Base-by-base conservation (phyloP, 768 basidiomycete species). In the Tricholoma terreum region DNA sequence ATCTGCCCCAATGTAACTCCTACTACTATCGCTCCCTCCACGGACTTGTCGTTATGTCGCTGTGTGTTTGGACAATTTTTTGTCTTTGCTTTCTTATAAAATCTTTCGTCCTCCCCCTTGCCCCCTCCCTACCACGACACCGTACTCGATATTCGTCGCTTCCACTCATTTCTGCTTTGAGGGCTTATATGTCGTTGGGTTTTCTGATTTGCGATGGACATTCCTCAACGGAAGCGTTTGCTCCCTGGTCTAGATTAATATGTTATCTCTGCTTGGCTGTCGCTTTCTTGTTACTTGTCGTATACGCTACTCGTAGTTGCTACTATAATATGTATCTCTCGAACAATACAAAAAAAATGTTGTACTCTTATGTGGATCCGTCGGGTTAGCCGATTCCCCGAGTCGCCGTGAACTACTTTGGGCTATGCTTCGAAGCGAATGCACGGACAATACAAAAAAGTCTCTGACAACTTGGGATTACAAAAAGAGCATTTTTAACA, bases 271-370 rank as follows among this genome's bases (percentile, higher is more conserved):
- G 55, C 46, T 56, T 36, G 43, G 55, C 24, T 56, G 36, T 50
- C 34, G 55, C 46, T 55, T 46, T 55, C 43, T 27, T 56, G 31
- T 36, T 48, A 30, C 22, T 19, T 30, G 14, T 38, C 14, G 33
- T 48, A 50, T 22, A 34, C 40, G 10, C 19, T 56, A 22, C 19
- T 4, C 31, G 17, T 38, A 50, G 40, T 27, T 24, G 2, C 27
- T 24, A 48, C 22, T 46, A 46, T 22, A 40, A 48, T 56, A 56
- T 50, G 49, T 48, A 22, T 55, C 30, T 53, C 61, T 62, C 61
- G 61, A 31, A 24, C 55, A 56, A 56, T 56, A 49, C 38, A 52
- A 54, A 50, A 54, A 50, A 27, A 27, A 54, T 17, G 17, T 21
- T 54, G 52, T 43, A 42, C 52, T 43, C 17, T 22, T 7, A 48